Evolutionary conservation across 495 filamentous ascomycete species (phyloP).

Genomic region (Haplographium delicatum): DNA sequence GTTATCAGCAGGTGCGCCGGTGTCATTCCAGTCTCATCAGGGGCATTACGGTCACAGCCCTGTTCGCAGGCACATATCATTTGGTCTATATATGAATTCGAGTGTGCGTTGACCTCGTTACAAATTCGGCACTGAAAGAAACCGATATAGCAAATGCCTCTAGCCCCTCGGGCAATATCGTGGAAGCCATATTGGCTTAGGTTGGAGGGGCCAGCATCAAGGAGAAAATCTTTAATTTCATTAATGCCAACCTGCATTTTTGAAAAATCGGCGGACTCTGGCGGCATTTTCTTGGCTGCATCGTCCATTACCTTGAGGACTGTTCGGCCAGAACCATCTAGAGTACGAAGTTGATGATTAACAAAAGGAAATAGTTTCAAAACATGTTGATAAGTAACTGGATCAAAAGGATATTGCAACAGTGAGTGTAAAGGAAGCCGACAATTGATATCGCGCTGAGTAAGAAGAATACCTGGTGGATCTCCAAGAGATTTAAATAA

Average conservation of each 20-base stretch:
- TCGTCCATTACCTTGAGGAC: constrained; percentile 9
- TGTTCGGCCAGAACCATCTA: constrained; percentile 3
- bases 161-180: constrained; percentile 16
- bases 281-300: constrained; percentile 2
- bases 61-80: constrained; percentile 10
- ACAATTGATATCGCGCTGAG: constrained; percentile 9
- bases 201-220: background rate
- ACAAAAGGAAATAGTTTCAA: constrained; percentile 6
- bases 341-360: constrained; percentile 4
- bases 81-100: constrained; percentile 14
- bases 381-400: background rate
- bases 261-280: constrained; percentile 3
- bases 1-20: constrained; percentile 14
- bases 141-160: constrained; percentile 3
- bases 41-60: constrained; percentile 13
- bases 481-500: constrained; percentile 7
- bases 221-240: constrained; percentile 4
- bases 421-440: constrained; percentile 10
- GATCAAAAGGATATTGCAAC: constrained; percentile 6
- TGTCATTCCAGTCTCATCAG: constrained; percentile 15
- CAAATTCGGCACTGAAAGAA: constrained; percentile 16
- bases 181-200: constrained; percentile 7
- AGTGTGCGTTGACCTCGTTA: constrained; percentile 9
- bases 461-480: constrained; percentile 10
- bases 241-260: constrained; percentile 13